Base-by-base conservation (phyloP, 148 eudicot genomes). In the Camellia lanceoleosa region DNA sequence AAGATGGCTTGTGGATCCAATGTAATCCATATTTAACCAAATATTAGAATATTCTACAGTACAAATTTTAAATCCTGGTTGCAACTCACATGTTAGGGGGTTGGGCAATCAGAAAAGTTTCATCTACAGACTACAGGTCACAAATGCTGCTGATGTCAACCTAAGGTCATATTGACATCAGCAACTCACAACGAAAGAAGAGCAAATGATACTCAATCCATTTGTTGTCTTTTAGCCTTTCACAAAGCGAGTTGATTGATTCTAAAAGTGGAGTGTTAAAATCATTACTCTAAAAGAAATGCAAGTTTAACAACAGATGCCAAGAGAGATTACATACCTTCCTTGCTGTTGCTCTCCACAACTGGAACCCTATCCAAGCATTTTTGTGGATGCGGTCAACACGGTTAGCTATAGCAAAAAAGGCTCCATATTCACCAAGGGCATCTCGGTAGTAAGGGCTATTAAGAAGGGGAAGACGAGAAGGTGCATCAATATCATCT, bases 291-390 rank as follows among this genome's bases (percentile, higher is more conserved):
- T n/a, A 55, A 75, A 18, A 58, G 14, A 58, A n/a, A 11, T 52
- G 23, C 44, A n/a, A 68, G 49, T 47, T 61, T 43, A 18, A 68
- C 75, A 69, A 12, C 54, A 15, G 11, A 56, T 64, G 10, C 66
- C 52, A 70, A 68, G 3, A 70, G 60, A 7, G 7, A 66, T 30
- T 5, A 55, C 72, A 30, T 88, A 89, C 99, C 97, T 85, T 89
- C 80, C 85, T 85, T 43, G 97, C 98, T 43, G 91, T 90, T 80
- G 87, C 89, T 89, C 99, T 87, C 99, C 99, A 96, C n/a, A 95
- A 96, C 51, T 92, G 97, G 82, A 93, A 96, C 62, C 99, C 99
- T 81, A 96, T 96, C 99, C 99, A 96, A 52, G 98, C 89, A 85
- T 96, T 96, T 79, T 87, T 96, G 84, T 96, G 99, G 51, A 92